Evolutionary conservation across 805 yeast genomes (phyloP).

Genomic region (Candida chilensis): DNA sequence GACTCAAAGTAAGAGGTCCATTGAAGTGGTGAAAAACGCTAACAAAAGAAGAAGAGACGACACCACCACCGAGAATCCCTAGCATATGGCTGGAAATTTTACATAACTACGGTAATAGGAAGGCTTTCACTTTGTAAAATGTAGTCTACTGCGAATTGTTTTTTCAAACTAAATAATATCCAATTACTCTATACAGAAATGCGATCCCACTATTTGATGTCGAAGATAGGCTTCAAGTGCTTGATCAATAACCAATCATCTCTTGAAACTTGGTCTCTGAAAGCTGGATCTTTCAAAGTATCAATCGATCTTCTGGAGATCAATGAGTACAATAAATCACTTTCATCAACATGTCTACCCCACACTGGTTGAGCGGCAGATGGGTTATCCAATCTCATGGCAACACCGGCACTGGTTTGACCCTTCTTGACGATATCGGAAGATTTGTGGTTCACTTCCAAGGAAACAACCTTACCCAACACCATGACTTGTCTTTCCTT

Average conservation of each 20-base stretch:
- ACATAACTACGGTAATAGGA: too few species aligned
- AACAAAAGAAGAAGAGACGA: too few species aligned
- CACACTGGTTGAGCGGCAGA: slow-evolving; percentile 91
- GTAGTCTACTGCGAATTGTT: too few species aligned
- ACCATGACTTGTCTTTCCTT: slow-evolving; percentile 62
- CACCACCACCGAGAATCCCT: too few species aligned
- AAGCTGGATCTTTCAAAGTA: slow-evolving; percentile 96
- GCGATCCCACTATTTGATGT: slow-evolving; percentile 45
- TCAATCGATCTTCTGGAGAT: slow-evolving; percentile 87
- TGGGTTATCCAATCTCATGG: slow-evolving; percentile 92
- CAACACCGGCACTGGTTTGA: slow-evolving; percentile 96
- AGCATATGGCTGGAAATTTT: too few species aligned
- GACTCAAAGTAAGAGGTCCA: too few species aligned
- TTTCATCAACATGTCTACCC: slow-evolving; percentile 98
- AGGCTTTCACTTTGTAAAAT: too few species aligned
- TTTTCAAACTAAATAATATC: too few species aligned
- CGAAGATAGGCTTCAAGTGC: slow-evolving; percentile 81
- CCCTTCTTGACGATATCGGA: slow-evolving; percentile 80
- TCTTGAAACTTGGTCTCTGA: slow-evolving; percentile 87
- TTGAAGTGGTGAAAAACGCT: too few species aligned
- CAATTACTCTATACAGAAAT: not conserved
- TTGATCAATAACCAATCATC: slow-evolving; percentile 93
- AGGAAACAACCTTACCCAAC: slow-evolving; percentile 84
- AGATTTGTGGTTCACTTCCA: slow-evolving; percentile 93
- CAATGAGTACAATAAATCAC: slow-evolving; percentile 84